phyloP scores from a whole-genome alignment of 768 basidiomycete genomes.

The Clavaria fumosa region DNA sequence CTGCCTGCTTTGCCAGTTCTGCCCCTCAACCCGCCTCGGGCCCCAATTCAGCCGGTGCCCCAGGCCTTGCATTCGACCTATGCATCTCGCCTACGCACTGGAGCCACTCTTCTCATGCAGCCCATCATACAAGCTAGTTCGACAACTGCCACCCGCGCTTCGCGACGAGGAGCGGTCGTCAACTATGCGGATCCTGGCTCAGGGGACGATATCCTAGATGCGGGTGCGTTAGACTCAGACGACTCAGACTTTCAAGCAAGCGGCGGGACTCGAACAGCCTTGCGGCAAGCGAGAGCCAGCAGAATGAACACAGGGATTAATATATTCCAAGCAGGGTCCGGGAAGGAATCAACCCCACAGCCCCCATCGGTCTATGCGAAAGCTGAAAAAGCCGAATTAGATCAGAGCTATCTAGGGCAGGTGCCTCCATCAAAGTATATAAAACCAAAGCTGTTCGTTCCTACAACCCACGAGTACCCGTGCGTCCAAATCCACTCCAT shows the following conservation, averaged over 20 bases:
- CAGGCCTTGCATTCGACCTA: slow-evolving; percentile 79
- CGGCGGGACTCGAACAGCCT: slow-evolving; percentile 40
- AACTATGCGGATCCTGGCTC: slow-evolving; percentile 84
- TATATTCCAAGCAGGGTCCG: slow-evolving; percentile 39
- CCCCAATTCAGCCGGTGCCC: slow-evolving; percentile 39
- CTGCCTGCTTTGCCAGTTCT: slow-evolving; percentile 20
- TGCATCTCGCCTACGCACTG: slow-evolving; percentile 79
- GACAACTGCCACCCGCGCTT: slow-evolving; percentile 24
- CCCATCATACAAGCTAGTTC: slow-evolving; percentile 44
- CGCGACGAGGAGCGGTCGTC: slow-evolving; percentile 49
- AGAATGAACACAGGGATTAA: slow-evolving; percentile 32
- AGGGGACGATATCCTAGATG: slow-evolving; percentile 67
- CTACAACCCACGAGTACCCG: slow-evolving; percentile 60
- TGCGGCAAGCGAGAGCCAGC: slow-evolving; percentile 28
- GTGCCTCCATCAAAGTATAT: slow-evolving; percentile 73
- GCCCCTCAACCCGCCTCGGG: slow-evolving; percentile 34
- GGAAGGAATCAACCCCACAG: slow-evolving; percentile 24
- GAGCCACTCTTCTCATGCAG: slow-evolving; percentile 80
- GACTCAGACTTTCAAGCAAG: slow-evolving; percentile 71
- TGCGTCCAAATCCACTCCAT: slow-evolving; percentile 31
- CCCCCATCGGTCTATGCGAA: slow-evolving; percentile 20
- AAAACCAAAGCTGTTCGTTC: slow-evolving; percentile 36
- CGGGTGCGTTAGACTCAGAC: slow-evolving; percentile 69
- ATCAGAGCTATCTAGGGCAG: slow-evolving; percentile 83
- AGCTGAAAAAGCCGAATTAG: slow-evolving; percentile 45